A percentile compares a stretch with the other conserved stretches of the same genome.
Evolutionary conservation across 495 filamentous ascomycete genomes (phyloP).

Genomic region (Geoglossum glabrum): DNA sequence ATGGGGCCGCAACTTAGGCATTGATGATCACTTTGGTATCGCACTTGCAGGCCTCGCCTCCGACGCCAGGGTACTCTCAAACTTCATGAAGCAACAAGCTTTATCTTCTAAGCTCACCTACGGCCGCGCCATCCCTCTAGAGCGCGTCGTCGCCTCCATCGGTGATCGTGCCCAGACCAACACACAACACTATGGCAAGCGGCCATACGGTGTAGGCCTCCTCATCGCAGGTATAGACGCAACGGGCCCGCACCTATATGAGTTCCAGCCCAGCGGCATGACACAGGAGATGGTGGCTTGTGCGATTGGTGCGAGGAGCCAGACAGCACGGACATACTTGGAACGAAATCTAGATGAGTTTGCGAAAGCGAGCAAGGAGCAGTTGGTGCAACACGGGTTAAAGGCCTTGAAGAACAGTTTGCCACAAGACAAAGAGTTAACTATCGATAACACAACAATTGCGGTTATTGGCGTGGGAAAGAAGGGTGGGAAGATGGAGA

Average conservation of each 20-base stretch:
- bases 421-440: conserved; percentile 92
- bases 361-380: conserved; percentile 47
- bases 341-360: conserved; percentile 81
- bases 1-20: conserved; percentile 16
- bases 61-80: conserved; percentile 95
- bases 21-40: conserved; percentile 89
- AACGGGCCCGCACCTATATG: conserved; percentile 82
- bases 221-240: conserved; percentile 88
- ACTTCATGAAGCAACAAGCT: conserved; percentile 99
- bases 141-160: conserved; percentile 73
- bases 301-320: conserved; percentile 83
- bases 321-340: conserved; percentile 93
- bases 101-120: conserved; percentile 89
- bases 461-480: conserved; percentile 55
- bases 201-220: conserved; percentile 89
- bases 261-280: conserved; percentile 92
- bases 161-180: conserved; percentile 92
- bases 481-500: conserved; percentile 34
- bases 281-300: conserved; percentile 92
- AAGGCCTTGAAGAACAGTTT: conserved; percentile 86
- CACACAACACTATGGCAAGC: conserved; percentile 92
- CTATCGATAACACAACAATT: conserved; percentile 84
- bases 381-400: conserved; percentile 77
- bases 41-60: conserved; percentile 94
- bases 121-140: conserved; percentile 74